phyloP scores from a whole-genome alignment of 306 rosid genomes.

The Cajanus cajan region DNA sequence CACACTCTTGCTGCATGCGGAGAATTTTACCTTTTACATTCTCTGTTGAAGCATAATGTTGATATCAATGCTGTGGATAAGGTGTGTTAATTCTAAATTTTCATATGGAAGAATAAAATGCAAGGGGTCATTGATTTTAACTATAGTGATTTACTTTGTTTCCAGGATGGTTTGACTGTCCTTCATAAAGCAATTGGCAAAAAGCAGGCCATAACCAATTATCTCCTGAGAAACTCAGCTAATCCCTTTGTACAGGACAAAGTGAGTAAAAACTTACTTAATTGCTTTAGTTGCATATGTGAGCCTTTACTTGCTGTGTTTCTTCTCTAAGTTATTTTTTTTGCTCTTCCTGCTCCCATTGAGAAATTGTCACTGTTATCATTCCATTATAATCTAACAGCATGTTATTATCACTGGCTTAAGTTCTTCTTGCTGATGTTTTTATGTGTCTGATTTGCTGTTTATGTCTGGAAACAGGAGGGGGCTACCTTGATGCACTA shows the following conservation, averaged over 20 bases:
- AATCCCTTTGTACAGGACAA: conserved; percentile 79
- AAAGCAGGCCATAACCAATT: conserved; percentile 68
- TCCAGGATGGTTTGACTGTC: conserved; percentile 82
- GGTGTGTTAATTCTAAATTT: conserved; percentile 45
- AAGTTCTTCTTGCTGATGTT: conserved; percentile 6
- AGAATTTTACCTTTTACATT: conserved; percentile 68
- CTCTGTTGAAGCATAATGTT: conserved; percentile 70
- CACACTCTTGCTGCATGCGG: conserved; percentile 80
- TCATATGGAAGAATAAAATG: not conserved
- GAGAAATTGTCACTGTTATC: not conserved
- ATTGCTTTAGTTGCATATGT: not conserved
- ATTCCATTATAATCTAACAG: not conserved
- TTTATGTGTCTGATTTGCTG: conserved; percentile 16
- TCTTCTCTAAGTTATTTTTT: not conserved
- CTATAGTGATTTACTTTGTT: conserved; percentile 11
- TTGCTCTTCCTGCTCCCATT: not conserved
- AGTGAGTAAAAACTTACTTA: conserved; percentile 48
- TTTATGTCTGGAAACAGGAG: conserved; percentile 56
- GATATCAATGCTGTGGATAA: conserved; percentile 78
- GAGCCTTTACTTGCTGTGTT: not conserved
- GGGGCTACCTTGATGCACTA: conserved; percentile 93
- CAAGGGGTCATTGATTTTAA: not conserved
- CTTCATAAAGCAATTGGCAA: conserved; percentile 81
- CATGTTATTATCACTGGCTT: not conserved
- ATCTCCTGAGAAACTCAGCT: conserved; percentile 82